A percentile compares a stretch with the other conserved stretches of the same genome.
These are phyloP conservation scores for Epichloe hybrida DNA, from an alignment of 2,329 filamentous ascomycete genomes.

Conservation along the genomic window DNA sequence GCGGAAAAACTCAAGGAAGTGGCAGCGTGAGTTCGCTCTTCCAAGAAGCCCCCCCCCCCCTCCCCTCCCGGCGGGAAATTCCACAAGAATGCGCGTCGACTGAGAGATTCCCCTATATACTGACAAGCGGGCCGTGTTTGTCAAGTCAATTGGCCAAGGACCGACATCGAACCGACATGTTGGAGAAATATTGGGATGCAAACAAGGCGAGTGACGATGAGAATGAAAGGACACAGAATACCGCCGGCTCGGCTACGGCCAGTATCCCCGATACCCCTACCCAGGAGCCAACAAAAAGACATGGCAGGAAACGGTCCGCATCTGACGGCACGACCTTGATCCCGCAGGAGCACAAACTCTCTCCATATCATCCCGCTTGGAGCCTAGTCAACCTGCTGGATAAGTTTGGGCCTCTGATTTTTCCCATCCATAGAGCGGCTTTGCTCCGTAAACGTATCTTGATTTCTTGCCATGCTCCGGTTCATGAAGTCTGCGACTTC, in stretches of 20 bases:
- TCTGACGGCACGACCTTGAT: conserved; percentile 48
- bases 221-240: not conserved
- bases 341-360: conserved; percentile 51
- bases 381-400: conserved; percentile 67
- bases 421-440: conserved; percentile 79
- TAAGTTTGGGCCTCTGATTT: conserved; percentile 79
- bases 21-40: conserved; percentile 41
- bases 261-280: conserved; percentile 23
- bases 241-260: conserved; percentile 15
- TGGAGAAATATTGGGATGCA: conserved; percentile 71
- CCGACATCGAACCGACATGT: conserved; percentile 42
- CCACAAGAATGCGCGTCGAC: too few species aligned
- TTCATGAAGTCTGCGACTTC: conserved; percentile 77
- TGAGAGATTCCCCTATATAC: not conserved
- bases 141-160: conserved; percentile 49
- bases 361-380: conserved; percentile 72
- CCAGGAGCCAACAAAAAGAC: conserved; percentile 27
- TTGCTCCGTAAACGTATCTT: conserved; percentile 78
- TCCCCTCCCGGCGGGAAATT: too few species aligned
- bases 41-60: too few species aligned
- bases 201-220: conserved; percentile 25
- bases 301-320: conserved; percentile 42
- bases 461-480: conserved; percentile 73
- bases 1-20: conserved; percentile 62
- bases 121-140: not conserved